A percentile compares a stretch with the other conserved stretches of the same genome.
Evolutionary conservation across 805 yeast genomes (phyloP).

Genomic region (Metschnikowia colocasiae): DNA sequence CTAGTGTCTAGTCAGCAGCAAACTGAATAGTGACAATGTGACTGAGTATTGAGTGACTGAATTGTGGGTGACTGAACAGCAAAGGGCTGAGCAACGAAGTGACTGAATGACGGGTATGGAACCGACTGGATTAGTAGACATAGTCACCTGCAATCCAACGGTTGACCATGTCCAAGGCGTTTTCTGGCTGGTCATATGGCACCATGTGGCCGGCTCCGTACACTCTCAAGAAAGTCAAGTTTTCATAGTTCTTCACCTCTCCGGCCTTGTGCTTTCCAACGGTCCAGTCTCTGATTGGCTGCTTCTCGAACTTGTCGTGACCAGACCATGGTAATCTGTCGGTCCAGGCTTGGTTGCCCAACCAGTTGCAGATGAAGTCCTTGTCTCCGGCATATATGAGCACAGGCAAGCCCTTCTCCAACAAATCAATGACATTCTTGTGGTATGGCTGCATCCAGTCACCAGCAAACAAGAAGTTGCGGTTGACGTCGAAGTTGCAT

Average conservation of each 20-base stretch:
- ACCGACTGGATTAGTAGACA: slow-evolving; percentile 11
- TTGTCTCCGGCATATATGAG: slow-evolving; percentile 92
- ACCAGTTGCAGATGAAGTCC: slow-evolving; percentile 90
- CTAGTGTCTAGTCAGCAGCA: no score
- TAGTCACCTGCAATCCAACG: slow-evolving; percentile 76
- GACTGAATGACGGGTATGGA: no score
- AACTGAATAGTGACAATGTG: no score
- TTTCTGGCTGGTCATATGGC: slow-evolving; percentile 82
- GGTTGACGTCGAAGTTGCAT: slow-evolving; percentile 75
- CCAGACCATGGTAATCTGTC: slow-evolving; percentile 35
- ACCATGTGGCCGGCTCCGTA: slow-evolving; percentile 96
- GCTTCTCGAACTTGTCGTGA: slow-evolving; percentile 39
- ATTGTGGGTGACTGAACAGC: no score
- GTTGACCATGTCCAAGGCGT: slow-evolving; percentile 75
- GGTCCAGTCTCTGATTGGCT: slow-evolving; percentile 42
- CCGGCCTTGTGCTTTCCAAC: slow-evolving; percentile 47
- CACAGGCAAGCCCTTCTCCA: slow-evolving; percentile 71
- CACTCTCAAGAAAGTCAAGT: slow-evolving; percentile 77
- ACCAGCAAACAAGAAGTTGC: slow-evolving; percentile 79
- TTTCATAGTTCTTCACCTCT: slow-evolving; percentile 65
- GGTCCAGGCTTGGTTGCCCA: slow-evolving; percentile 85
- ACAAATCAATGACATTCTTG: slow-evolving; percentile 55
- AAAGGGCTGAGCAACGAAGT: no score
- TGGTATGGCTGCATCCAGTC: slow-evolving; percentile 94
- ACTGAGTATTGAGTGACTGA: no score